Evolutionary conservation across 495 filamentous ascomycete species (phyloP).

Genomic region (Pseudotulostoma volvatum): DNA sequence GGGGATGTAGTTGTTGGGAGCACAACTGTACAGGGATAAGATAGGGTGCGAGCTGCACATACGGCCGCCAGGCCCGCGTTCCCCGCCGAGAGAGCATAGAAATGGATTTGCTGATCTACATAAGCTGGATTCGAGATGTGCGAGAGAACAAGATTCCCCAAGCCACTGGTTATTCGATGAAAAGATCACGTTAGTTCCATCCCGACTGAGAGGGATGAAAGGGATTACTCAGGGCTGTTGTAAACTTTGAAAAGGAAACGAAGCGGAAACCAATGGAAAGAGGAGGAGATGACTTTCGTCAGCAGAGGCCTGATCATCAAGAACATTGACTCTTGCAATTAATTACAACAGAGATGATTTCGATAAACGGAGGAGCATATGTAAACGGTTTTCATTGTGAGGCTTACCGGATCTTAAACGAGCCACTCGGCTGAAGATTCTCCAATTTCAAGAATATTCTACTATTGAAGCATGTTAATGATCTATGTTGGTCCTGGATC

Average conservation of each 20-base stretch:
- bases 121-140: conserved; percentile 31
- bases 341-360: no score
- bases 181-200: neutral
- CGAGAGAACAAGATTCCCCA: conserved; percentile 62
- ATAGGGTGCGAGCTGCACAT: conserved; percentile 52
- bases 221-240: no score
- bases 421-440: conserved; percentile 79
- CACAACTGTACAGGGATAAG: conserved; percentile 64
- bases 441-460: conserved; percentile 87
- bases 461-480: conserved; percentile 15
- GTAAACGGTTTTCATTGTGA: no score
- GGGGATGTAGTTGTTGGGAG: conserved; percentile 51
- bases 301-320: no score
- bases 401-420: conserved; percentile 73
- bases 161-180: conserved; percentile 44
- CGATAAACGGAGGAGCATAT: no score
- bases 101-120: conserved; percentile 38
- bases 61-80: conserved; percentile 89
- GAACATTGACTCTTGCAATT: no score
- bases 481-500: neutral
- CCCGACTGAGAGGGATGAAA: neutral
- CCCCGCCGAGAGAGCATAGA: conserved; percentile 78
- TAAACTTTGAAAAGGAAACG: no score
- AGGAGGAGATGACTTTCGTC: neutral
- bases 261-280: no score